These are phyloP conservation scores for Narthecium ossifragum DNA, from an alignment of 106 monocot species.

Conservation along the genomic window DNA sequence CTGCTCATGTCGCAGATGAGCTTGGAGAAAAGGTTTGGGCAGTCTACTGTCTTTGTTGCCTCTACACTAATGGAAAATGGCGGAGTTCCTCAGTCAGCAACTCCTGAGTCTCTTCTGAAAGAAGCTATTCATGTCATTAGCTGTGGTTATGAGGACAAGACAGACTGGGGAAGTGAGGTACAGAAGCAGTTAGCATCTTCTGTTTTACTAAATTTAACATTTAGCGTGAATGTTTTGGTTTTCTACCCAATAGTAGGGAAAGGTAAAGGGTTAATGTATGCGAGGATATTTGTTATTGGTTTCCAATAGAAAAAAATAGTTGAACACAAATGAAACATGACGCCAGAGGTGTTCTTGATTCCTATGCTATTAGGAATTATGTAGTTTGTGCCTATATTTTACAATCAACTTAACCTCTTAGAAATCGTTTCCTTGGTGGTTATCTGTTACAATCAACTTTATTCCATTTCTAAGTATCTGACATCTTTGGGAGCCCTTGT, in stretches of 20 bases:
- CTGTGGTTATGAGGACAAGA: conserved; percentile 15
- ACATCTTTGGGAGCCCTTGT: too few species aligned
- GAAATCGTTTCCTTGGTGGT: too few species aligned
- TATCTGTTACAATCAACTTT: too few species aligned
- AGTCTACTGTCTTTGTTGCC: conserved; percentile 20
- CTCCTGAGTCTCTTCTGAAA: conserved; percentile 11
- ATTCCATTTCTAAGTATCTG: too few species aligned
- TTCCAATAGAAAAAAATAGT: too few species aligned
- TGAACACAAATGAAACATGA: neutral
- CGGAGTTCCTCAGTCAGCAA: conserved; percentile 16
- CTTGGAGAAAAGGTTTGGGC: conserved; percentile 18
- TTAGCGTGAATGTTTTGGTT: neutral
- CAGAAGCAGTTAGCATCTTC: neutral
- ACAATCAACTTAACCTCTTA: too few species aligned
- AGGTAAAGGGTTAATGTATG: too few species aligned
- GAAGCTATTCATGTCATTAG: conserved; percentile 16
- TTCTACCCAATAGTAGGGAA: neutral
- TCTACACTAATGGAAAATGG: conserved; percentile 18
- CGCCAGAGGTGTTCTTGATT: neutral
- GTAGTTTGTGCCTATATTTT: too few species aligned
- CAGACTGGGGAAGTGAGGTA: conserved; percentile 15
- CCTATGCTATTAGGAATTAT: neutral
- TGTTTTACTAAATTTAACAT: neutral
- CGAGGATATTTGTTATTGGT: too few species aligned
- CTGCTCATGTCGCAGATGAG: conserved; percentile 17